These are phyloP conservation scores for Corniculantispora saksenae DNA, from an alignment of 2,329 filamentous ascomycete species.

Conservation along the genomic window DNA sequence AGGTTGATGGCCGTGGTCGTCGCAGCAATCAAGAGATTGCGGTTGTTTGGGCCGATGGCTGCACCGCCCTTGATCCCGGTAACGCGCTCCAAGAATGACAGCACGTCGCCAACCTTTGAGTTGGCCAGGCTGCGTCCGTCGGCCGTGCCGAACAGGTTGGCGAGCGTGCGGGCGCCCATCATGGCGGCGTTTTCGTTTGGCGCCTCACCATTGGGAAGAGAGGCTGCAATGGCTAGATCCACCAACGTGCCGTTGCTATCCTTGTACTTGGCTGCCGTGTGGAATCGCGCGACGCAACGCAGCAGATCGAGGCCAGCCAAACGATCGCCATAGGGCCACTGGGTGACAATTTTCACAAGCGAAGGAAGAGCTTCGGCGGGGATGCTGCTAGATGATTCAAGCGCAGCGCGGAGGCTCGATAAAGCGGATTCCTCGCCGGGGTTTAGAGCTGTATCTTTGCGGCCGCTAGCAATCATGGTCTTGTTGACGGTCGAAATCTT, in stretches of 20 bases:
- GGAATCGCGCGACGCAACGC: slow-evolving; percentile 74
- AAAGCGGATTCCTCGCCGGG: slow-evolving; percentile 68
- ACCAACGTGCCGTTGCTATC: slow-evolving; percentile 62
- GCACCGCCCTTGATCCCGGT: slow-evolving; percentile 51
- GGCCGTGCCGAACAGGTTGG: slow-evolving; percentile 78
- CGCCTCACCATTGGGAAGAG: slow-evolving; percentile 47
- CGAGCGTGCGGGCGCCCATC: slow-evolving; percentile 79
- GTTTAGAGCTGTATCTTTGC: slow-evolving; percentile 74
- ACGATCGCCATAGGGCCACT: slow-evolving; percentile 79
- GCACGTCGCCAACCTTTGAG: slow-evolving; percentile 58
- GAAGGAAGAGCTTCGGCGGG: slow-evolving; percentile 58
- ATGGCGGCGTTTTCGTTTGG: slow-evolving; percentile 80
- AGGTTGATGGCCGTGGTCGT: slow-evolving; percentile 85
- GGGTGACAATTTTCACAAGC: slow-evolving; percentile 69
- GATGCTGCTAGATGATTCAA: slow-evolving; percentile 60
- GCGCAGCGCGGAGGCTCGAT: slow-evolving; percentile 58
- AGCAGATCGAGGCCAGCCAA: slow-evolving; percentile 85
- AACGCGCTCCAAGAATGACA: slow-evolving; percentile 64
- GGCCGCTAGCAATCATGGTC: slow-evolving; percentile 67
- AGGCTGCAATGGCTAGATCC: slow-evolving; percentile 47
- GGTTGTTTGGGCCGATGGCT: slow-evolving; percentile 60
- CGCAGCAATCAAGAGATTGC: slow-evolving; percentile 79
- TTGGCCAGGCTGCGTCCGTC: slow-evolving; percentile 68
- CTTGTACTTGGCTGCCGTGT: slow-evolving; percentile 63
- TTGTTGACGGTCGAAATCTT: slow-evolving; percentile 77